phyloP scores from a whole-genome alignment of 2,329 filamentous ascomycete species.

The Colletotrichum sublineola region DNA sequence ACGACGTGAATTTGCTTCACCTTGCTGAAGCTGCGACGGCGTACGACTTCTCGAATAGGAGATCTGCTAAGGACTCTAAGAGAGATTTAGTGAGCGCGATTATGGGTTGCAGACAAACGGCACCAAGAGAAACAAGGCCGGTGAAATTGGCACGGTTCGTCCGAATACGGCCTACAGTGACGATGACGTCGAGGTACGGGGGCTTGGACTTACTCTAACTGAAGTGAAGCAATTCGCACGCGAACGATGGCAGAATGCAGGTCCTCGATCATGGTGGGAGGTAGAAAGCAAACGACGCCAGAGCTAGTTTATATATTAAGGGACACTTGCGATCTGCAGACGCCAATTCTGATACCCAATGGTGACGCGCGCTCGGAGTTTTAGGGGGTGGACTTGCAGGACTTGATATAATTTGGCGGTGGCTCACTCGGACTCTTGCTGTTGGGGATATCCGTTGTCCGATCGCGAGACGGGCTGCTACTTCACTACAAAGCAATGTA shows the following conservation, averaged over 20 bases:
- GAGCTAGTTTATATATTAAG: constrained; percentile 31
- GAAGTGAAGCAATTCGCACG: constrained; percentile 62
- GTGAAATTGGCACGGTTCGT: neutral
- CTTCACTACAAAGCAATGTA: neutral
- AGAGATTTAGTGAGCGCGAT: neutral
- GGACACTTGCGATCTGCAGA: constrained; percentile 21
- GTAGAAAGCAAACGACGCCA: constrained; percentile 3
- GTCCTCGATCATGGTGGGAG: constrained; percentile 54
- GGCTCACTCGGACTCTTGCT: constrained; percentile 33
- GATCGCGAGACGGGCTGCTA: constrained; percentile 34
- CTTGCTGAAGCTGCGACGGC: constrained; percentile 47
- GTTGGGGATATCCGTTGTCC: constrained; percentile 53
- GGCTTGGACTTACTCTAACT: constrained; percentile 58
- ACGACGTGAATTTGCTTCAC: constrained; percentile 45
- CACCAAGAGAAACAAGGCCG: no score
- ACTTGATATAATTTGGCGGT: constrained; percentile 38
- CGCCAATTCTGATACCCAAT: constrained; percentile 24
- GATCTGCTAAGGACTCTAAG: constrained; percentile 32
- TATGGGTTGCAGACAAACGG: neutral
- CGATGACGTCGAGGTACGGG: neutral
- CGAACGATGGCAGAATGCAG: constrained; percentile 59
- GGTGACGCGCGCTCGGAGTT: constrained; percentile 34
- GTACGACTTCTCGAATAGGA: constrained; percentile 38
- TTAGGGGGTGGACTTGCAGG: constrained; percentile 33
- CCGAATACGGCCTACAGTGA: neutral